These are phyloP conservation scores for Cyclotella choctawhatcheeana DNA, from an alignment of 108 stramenopile species.

Conservation along the genomic window DNA sequence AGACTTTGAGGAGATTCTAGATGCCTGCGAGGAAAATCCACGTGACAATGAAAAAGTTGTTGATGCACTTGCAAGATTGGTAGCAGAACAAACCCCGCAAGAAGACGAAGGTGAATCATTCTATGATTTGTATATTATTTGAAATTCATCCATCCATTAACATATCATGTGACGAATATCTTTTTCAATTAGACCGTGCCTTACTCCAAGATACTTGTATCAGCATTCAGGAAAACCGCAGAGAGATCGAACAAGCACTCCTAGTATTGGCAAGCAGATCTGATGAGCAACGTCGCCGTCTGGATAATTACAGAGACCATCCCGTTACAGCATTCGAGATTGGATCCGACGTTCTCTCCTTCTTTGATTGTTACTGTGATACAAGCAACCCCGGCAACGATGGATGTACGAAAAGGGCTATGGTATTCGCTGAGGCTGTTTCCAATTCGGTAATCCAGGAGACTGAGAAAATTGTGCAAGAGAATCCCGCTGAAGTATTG, in stretches of 20 bases:
- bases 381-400: slow-evolving; percentile 8
- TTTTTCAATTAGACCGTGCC: slow-evolving; percentile 9
- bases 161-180: neutral
- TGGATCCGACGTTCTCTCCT: slow-evolving; percentile 2
- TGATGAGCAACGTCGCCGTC: slow-evolving; percentile 2
- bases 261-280: slow-evolving; percentile 5
- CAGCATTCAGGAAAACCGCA: slow-evolving; percentile 4
- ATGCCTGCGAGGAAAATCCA: neutral
- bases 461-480: neutral
- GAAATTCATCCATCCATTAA: neutral
- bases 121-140: neutral
- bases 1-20: slow-evolving; percentile 5
- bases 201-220: neutral
- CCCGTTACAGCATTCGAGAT: neutral
- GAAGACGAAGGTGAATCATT: neutral
- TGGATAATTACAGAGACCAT: neutral
- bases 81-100: neutral
- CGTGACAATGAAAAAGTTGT: neutral
- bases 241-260: slow-evolving; percentile 12
- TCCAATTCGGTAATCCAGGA: neutral
- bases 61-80: slow-evolving; percentile 1
- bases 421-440: neutral
- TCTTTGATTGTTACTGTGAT: slow-evolving; percentile 10
- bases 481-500: slow-evolving; percentile 5
- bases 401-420: slow-evolving; percentile 2